phyloP scores from a whole-genome alignment of 495 filamentous ascomycete species.

The Tuber umbilicatum region DNA sequence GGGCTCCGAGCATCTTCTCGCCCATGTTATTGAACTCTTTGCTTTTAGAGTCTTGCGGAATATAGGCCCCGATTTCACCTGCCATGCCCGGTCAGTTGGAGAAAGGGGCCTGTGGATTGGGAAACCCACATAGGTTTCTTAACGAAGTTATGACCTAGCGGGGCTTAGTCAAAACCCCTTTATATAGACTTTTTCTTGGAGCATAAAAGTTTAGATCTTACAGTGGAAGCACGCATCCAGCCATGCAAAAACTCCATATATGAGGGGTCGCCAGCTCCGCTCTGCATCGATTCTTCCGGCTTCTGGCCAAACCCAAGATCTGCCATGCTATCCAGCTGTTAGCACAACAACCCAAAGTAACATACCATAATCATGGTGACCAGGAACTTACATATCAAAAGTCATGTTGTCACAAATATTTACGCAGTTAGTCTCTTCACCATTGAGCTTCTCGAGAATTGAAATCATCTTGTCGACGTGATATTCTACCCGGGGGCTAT shows the following conservation, averaged over 20 bases:
- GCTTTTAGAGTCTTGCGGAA: constrained; percentile 18
- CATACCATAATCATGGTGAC: background rate
- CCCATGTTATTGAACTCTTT: constrained; percentile 10
- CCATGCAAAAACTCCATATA: constrained; percentile 26
- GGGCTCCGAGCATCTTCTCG: constrained; percentile 13
- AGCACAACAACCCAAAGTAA: background rate
- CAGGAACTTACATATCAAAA: constrained; percentile 29
- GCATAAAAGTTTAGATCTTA: background rate
- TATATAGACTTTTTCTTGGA: background rate
- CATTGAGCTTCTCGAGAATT: constrained; percentile 12
- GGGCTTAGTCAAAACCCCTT: background rate
- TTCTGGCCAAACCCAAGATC: constrained; percentile 28
- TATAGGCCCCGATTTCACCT: constrained; percentile 21
- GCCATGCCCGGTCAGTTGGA: constrained; percentile 12
- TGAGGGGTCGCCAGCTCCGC: constrained; percentile 16
- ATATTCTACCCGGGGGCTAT: constrained; percentile 25
- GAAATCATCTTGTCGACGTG: constrained; percentile 27
- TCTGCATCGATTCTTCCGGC: constrained; percentile 25
- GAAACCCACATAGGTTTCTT: constrained; percentile 8
- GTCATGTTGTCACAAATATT: constrained; percentile 11
- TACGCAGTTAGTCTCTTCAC: constrained; percentile 6
- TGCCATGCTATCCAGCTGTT: constrained; percentile 17
- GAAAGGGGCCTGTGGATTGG: background rate
- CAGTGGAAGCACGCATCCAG: constrained; percentile 9
- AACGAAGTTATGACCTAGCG: background rate